Conservation (phyloP, 192 early-diverging fungal species). For the Haplosporangium gracile region DNA sequence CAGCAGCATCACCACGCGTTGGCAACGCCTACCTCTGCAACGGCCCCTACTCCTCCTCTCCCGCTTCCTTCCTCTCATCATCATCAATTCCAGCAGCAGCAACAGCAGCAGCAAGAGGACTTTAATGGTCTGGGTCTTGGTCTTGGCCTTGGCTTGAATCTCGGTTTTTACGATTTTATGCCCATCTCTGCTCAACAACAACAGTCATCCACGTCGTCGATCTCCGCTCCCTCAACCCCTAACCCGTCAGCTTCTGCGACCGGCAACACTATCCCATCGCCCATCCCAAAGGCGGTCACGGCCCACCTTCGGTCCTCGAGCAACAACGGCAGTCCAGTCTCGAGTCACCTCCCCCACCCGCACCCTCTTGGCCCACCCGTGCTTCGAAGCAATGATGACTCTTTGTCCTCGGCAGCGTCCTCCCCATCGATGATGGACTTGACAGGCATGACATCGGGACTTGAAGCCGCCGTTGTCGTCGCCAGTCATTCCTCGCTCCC, state of each 20-base stretch:
- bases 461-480: neutral
- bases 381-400: neutral
- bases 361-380: neutral
- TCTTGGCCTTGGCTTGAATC: neutral
- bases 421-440: neutral
- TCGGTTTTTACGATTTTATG: neutral
- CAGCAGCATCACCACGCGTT: neutral
- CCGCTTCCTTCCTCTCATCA: slow-evolving; percentile 11
- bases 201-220: neutral
- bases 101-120: neutral
- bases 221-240: neutral
- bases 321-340: slow-evolving; percentile 13
- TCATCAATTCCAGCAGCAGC: slow-evolving; percentile 1
- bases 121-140: neutral
- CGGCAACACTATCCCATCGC: neutral
- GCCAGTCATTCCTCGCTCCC: neutral
- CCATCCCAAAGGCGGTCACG: slow-evolving; percentile 8
- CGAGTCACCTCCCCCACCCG: too few relatives aligned
- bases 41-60: neutral
- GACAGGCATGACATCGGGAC: neutral
- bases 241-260: neutral
- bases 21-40: slow-evolving; percentile 4
- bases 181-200: slow-evolving; percentile 2
- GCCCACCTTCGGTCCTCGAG: slow-evolving; percentile 10
- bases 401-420: neutral